These are phyloP conservation scores for Penicillium goetzii DNA, from an alignment of 495 filamentous ascomycete species.

Conservation along the genomic window DNA sequence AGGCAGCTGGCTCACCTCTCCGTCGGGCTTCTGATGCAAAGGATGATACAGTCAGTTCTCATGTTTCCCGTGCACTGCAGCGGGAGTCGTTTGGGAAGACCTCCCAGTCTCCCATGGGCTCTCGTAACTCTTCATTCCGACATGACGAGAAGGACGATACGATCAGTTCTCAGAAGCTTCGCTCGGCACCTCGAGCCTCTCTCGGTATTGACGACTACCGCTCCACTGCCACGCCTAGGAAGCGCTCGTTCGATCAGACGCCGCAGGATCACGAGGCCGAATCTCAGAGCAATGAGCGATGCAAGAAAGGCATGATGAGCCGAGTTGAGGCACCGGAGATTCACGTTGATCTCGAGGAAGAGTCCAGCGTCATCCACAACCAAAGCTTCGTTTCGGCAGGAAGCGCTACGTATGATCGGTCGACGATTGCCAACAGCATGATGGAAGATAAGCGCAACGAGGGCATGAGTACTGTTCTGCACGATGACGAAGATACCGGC, in stretches of 20 bases:
- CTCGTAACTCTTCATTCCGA: constrained; percentile 4
- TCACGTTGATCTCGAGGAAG: constrained; percentile 38
- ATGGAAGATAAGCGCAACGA: constrained; percentile 49
- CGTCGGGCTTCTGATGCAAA: neutral
- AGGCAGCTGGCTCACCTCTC: neutral
- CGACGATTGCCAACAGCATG: constrained; percentile 39
- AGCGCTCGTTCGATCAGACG: constrained; percentile 47
- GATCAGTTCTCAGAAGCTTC: constrained; percentile 22
- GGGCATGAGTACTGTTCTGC: constrained; percentile 50
- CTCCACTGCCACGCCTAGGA: constrained; percentile 35
- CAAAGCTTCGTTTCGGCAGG: constrained; percentile 26
- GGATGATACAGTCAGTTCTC: neutral
- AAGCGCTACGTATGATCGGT: constrained; percentile 25
- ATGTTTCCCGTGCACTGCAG: neutral
- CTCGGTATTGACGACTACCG: constrained; percentile 13
- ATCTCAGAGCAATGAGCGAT: constrained; percentile 28
- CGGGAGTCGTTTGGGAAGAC: constrained; percentile 5
- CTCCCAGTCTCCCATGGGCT: constrained; percentile 8
- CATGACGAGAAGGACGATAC: constrained; percentile 10
- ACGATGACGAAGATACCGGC: constrained; percentile 29
- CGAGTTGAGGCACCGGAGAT: constrained; percentile 34
- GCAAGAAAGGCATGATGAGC: constrained; percentile 39
- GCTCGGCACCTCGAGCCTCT: constrained; percentile 20
- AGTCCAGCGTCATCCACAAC: constrained; percentile 32
- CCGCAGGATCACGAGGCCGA: constrained; percentile 34